These are phyloP conservation scores for Phytophthora tentaculata DNA, from an alignment of 352 stramenopile species.

Conservation along the genomic window DNA sequence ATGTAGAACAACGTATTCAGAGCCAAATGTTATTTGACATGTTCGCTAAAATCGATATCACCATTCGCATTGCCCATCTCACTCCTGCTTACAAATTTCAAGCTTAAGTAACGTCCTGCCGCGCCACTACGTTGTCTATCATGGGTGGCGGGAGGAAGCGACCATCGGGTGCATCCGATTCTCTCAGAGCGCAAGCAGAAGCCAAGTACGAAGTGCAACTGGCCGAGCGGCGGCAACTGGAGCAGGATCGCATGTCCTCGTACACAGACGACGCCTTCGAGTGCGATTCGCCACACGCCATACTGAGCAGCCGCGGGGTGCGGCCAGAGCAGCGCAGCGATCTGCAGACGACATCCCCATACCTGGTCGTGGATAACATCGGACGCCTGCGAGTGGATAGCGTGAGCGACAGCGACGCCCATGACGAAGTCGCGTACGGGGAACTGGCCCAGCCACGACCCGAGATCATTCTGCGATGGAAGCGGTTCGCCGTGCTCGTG, in stretches of 20 bases:
- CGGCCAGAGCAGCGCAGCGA: constrained; percentile 15
- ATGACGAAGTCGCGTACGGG: constrained; percentile 35
- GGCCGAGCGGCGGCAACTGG: constrained; percentile 32
- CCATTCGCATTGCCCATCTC: neutral
- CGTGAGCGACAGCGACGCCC: constrained; percentile 27
- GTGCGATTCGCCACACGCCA: constrained; percentile 50
- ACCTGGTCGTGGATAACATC: constrained; percentile 36
- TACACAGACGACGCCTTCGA: constrained; percentile 56
- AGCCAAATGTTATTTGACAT: constrained; percentile 5
- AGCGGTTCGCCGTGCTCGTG: constrained; percentile 59
- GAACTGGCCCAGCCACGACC: constrained; percentile 48
- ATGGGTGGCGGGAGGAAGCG: constrained; percentile 5
- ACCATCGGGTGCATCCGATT: constrained; percentile 8
- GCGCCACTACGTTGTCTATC: neutral
- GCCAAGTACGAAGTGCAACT: constrained; percentile 27
- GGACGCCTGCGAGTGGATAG: constrained; percentile 34
- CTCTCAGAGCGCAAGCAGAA: constrained; percentile 29
- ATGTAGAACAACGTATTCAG: neutral
- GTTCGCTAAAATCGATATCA: neutral
- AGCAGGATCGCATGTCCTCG: constrained; percentile 46
- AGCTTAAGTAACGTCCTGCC: constrained; percentile 23
- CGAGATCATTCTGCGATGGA: constrained; percentile 71
- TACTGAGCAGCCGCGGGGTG: constrained; percentile 32
- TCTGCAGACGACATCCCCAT: constrained; percentile 24
- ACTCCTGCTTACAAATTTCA: constrained; percentile 14